Evolutionary conservation across 257 asterid species (phyloP), one percentile per base, ranked within the genome.

Genomic region (Verbena officinalis): DNA sequence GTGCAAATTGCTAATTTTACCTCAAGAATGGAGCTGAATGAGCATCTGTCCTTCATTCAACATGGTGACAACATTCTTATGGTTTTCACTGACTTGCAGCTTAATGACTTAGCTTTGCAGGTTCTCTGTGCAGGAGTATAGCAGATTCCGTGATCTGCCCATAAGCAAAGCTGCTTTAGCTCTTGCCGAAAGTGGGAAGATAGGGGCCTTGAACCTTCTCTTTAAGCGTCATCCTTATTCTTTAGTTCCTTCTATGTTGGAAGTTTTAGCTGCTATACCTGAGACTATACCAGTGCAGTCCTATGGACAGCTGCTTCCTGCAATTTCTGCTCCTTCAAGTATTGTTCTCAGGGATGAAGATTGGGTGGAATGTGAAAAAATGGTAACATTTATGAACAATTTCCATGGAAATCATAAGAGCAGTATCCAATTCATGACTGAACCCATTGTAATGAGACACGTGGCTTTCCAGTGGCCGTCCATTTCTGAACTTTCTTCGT

Each of bases 181-280:
- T 55, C 90, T 90, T 75, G 96, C 97, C 71, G 99, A 88, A 73
- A 76, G 79, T 70, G 97, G 96, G 62, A 94, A 94, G 81, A 90
- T 94, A 73, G 97, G 97, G 64, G 97, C 96, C 55, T 80, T 94
- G 69, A 94, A 94, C 71, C 96, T 88, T 78, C 79, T 94, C 30
- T 86, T 94, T 73, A 90, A 94, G 76, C 95, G 97, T 10, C 99
- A 94, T 79, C 92, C 89, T 55, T 86, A 75, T 85, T 86, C 99
- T 30, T 78, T 90, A 73, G 45, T 75, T 77, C 85, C 92, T 75
- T 83, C 80, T 55, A 76, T 84, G 81, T 79, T 94, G 87, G 95
- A 94, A 61, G 88, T 88, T 78, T 80, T 90, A 73, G 91, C 96
- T 76, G 95, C 99, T 78, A 84, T 94, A 51, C 99, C 99, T 39